Base-by-base conservation (phyloP, 306 rosid species). In the Clitoria ternatea region DNA sequence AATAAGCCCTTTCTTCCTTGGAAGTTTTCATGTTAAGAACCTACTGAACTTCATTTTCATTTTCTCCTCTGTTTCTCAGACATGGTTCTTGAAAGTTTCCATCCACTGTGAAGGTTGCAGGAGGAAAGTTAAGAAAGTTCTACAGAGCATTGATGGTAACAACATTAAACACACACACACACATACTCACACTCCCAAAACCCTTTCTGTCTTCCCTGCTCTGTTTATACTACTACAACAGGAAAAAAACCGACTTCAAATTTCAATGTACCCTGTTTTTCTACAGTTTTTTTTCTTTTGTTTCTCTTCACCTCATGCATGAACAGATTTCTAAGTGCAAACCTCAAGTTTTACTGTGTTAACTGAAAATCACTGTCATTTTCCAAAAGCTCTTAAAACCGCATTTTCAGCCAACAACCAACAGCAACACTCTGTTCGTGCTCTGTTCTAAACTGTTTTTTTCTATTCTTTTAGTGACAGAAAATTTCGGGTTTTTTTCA, bases 41-140 rank as follows among this genome's bases (percentile, higher is more conserved):
- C 20, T 49, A 17, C 64, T 49, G 4, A 69, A 49, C 3, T 39
- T 69, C 1, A 15, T 59, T 37, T 76, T 32, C 30, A 2, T 3
- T 27, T 55, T 26, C 36, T 52, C 0, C 32, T 12, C 10, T 69
- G 69, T 74, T 69, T 69, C 77, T 18, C 50, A 80, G 84, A 80
- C 84, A 26, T 80, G 84, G 84, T 62, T 74, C 65, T 62, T 80
- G 80, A 80, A 80, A 45, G 84, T 80, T 69, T 83, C 87, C 55
- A 90, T 93, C 74, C 87, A 92, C 83, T 90, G 98, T 57, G 90
- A 93, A 73, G 98, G 98, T 59, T 93, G 98, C 78, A 85, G 83
- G 62, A 87, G 86, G 77, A 85, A 90, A 71, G 94, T 93, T 30
- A 90, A 88, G 86, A 93, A 93, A 75, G 85, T 82, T 76, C 87